Percentiles rank a stretch among this genome's conserved stretches.
Conservation (phyloP, 495 filamentous ascomycete genomes). For the Collariella sp. region DNA sequence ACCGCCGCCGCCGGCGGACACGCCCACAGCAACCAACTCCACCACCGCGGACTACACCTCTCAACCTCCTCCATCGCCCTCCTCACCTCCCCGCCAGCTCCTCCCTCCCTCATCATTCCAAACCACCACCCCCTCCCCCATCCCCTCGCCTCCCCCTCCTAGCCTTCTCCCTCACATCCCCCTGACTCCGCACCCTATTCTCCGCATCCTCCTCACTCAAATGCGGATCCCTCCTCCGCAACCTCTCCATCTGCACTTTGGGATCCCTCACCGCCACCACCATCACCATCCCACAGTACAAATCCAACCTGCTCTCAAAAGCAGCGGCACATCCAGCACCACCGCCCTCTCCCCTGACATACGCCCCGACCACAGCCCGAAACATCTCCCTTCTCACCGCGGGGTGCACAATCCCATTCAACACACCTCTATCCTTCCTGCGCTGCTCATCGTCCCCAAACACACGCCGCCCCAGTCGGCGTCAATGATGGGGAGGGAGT, state of each 20-base stretch:
- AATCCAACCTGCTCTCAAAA: slow-evolving; percentile 84
- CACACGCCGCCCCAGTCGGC: slow-evolving; percentile 78
- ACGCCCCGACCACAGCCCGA: slow-evolving; percentile 53
- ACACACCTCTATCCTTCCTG: slow-evolving; percentile 55
- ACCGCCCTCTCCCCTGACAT: slow-evolving; percentile 72
- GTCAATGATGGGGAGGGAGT: slow-evolving; percentile 89
- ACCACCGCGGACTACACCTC: slow-evolving; percentile 62
- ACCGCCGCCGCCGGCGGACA: slow-evolving; percentile 62
- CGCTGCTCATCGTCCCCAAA: slow-evolving; percentile 65
- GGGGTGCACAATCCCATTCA: slow-evolving; percentile 91
- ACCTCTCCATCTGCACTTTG: slow-evolving; percentile 65
- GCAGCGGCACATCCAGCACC: slow-evolving; percentile 83
- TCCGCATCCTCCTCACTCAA: slow-evolving; percentile 69
- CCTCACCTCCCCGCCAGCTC: slow-evolving; percentile 57
- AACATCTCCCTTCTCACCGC: slow-evolving; percentile 72
- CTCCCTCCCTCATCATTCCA: slow-evolving; percentile 72
- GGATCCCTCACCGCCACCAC: slow-evolving; percentile 75
- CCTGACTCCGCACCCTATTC: slow-evolving; percentile 75
- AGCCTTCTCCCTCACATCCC: slow-evolving; percentile 74
- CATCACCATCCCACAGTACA: slow-evolving; percentile 67
- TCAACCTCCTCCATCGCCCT: slow-evolving; percentile 54
- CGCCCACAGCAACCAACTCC: slow-evolving; percentile 64
- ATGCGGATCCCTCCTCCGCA: slow-evolving; percentile 63
- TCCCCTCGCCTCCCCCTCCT: slow-evolving; percentile 55
- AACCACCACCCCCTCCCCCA: slow-evolving; percentile 60